Base-by-base conservation (phyloP, 805 yeast species). In the Groenewaldozyma salmanticensis region DNA sequence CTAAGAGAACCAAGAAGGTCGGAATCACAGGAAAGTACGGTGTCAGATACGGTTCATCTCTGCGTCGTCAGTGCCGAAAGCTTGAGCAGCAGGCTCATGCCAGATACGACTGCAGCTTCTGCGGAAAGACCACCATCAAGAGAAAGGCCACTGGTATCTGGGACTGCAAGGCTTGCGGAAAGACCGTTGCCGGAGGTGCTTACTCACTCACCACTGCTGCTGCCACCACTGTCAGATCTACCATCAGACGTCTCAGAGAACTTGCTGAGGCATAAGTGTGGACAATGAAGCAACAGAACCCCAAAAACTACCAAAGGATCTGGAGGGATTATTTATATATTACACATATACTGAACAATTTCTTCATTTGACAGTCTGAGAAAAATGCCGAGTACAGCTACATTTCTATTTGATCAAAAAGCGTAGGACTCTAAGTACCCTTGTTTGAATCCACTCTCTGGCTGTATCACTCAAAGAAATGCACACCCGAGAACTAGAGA, bases 1-100 rank as follows among this genome's bases (percentile, higher is more conserved):
- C 98, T 74, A 92, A 94, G 77, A 90, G 99, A 84, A 92, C 99
- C 63, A 92, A 92, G 94, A 92, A 92, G 86, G 99, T 92, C 71
- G 99, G 99, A 74, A 92, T 92, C 80, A 92, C 99, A 72, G 99
- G 99, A 81, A 94, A 94, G 79, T 92, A 86, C 81, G 99, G 99
- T 86, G 96, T 92, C 77, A 88, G 99, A 81, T 92, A 92, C 79
- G 68, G 99, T 88, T 90, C 98, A 64, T 94, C 99, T 56, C 79
- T 92, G 73, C 90, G 99, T 83, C 86, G 97, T 77, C 96, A 87
- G 75, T 84, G 95, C 79, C 88, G 88, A 82, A 92, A 92, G 79
- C 77, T 92, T 73, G 98, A 94, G 77, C 81, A 86, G 65, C 96
- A 87, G 75, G 96, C 88, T 72, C 98, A 90, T 75, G 83, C 98